These are phyloP conservation scores for Picea mariana DNA, from an alignment of 83 land plant species.

Conservation along the genomic window DNA sequence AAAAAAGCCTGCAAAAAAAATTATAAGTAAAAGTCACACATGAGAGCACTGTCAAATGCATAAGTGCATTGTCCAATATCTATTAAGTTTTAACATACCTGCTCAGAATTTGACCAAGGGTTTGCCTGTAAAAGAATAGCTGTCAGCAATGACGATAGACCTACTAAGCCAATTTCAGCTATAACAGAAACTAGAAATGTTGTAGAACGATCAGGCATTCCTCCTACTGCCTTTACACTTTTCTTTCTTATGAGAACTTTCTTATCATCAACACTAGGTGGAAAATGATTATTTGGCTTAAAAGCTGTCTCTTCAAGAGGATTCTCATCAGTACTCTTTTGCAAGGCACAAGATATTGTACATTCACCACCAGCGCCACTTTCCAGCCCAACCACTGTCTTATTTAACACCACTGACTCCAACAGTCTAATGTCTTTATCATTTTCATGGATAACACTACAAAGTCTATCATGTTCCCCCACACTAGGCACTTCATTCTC, in stretches of 20 bases:
- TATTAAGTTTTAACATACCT: constrained; percentile 36
- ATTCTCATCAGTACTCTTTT: constrained; percentile 23
- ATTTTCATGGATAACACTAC: constrained; percentile 12
- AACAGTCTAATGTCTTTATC: constrained; percentile 9
- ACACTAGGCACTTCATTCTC: constrained; percentile 15
- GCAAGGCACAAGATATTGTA: constrained; percentile 1
- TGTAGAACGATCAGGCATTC: constrained; percentile 22
- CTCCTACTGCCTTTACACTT: not conserved
- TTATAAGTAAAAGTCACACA: too few species aligned
- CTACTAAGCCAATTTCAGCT: constrained; percentile 85
- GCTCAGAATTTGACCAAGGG: constrained; percentile 76
- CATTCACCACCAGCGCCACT: constrained; percentile 8
- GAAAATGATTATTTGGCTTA: constrained; percentile 14
- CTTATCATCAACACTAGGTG: constrained; percentile 19
- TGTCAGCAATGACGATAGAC: constrained; percentile 87
- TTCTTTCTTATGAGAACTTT: constrained; percentile 22
- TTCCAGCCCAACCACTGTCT: not conserved
- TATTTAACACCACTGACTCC: not conserved
- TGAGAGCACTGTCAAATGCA: not conserved
- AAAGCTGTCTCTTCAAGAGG: not conserved
- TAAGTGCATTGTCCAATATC: not conserved
- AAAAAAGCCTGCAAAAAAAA: not conserved
- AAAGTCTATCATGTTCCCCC: constrained; percentile 24
- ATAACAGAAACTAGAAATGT: constrained; percentile 68
- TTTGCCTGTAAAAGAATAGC: constrained; percentile 91